Conservation (phyloP, 441 rosid species). For the Adansonia madagascariensis region DNA sequence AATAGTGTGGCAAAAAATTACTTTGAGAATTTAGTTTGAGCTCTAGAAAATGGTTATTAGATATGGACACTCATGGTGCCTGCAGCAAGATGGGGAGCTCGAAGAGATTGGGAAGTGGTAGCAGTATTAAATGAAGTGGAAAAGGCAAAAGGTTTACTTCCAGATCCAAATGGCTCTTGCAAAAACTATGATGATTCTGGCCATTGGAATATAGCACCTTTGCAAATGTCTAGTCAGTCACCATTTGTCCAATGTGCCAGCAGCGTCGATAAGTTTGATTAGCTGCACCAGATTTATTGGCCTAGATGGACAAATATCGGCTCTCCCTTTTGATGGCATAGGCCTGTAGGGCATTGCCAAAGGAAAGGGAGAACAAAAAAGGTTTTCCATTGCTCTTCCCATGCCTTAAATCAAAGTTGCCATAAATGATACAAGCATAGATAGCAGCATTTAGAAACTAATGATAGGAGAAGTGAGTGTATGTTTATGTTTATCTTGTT, state of each 20-base stretch:
- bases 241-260: conserved; percentile 79
- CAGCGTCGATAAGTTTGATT: conserved; percentile 44
- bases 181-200: conserved; percentile 49
- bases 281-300: background rate
- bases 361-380: background rate
- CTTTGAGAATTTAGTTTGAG: conserved; percentile 77
- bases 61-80: conserved; percentile 52
- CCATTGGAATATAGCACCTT: conserved; percentile 84
- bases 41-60: conserved; percentile 73
- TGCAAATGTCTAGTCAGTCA: conserved; percentile 60
- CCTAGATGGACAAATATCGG: background rate
- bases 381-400: conserved; percentile 17
- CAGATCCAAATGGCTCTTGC: conserved; percentile 55
- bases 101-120: conserved; percentile 62
- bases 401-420: background rate
- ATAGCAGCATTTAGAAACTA: too few relatives aligned
- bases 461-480: too few relatives aligned
- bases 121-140: conserved; percentile 57
- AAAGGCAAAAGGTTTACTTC: conserved; percentile 65
- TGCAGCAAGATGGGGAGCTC: conserved; percentile 56
- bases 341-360: conserved; percentile 11
- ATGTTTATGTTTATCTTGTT: too few relatives aligned
- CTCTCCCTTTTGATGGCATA: conserved; percentile 19
- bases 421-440: too few relatives aligned
- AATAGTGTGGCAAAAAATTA: conserved; percentile 71